phyloP scores from a whole-genome alignment of 2,329 filamentous ascomycete species.

The Diaporthe destruens region DNA sequence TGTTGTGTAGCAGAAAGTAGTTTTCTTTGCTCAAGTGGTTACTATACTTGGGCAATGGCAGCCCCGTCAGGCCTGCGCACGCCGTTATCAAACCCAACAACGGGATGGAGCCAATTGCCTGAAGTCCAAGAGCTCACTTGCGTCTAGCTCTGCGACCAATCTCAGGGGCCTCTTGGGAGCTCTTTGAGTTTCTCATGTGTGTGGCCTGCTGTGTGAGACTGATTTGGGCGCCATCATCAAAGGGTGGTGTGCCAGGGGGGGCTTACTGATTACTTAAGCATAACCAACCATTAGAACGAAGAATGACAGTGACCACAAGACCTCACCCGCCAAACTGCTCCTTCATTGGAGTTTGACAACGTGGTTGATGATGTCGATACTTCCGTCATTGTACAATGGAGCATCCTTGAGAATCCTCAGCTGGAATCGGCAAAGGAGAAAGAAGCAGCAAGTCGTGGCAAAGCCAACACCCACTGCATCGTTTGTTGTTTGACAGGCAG shows the following conservation, averaged over 20 bases:
- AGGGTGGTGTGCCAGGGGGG: too few species aligned
- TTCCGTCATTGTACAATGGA: background rate
- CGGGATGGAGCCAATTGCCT: too few species aligned
- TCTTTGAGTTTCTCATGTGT: too few species aligned
- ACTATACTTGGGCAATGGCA: background rate
- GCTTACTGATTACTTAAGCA: constrained; percentile 22
- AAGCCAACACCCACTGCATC: background rate
- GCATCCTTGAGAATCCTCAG: background rate
- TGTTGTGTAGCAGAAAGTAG: constrained; percentile 1
- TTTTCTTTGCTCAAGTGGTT: too few species aligned
- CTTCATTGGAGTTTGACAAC: background rate
- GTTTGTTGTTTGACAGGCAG: background rate
- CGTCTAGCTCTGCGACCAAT: too few species aligned
- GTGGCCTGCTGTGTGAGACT: background rate
- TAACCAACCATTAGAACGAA: too few species aligned
- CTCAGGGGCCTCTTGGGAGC: too few species aligned
- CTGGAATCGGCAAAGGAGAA: background rate
- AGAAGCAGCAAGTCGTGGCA: background rate
- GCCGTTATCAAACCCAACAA: too few species aligned
- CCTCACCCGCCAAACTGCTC: background rate
- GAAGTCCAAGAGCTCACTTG: too few species aligned
- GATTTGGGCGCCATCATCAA: background rate
- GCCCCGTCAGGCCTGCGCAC: background rate
- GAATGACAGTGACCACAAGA: background rate
- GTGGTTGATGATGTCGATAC: background rate